Evolutionary conservation across 805 yeast species (phyloP), one percentile per base, ranked within the genome.

Genomic region (Candida montana): DNA sequence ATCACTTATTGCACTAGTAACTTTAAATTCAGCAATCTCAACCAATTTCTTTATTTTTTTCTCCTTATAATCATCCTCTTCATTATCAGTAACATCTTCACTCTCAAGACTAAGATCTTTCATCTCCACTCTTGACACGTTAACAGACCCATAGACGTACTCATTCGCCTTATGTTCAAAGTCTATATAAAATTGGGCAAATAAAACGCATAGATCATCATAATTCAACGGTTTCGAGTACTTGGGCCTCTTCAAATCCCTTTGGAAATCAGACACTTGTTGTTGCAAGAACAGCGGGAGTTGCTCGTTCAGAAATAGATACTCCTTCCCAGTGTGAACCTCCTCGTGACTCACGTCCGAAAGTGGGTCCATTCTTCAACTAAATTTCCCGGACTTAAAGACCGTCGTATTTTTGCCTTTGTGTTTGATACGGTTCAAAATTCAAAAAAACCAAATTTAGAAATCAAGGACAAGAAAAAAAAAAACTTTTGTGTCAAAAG

Each of bases 221-320:
- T 51, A 44, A 1, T 48, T 40, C 31, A 54, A 40, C 7, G 61
- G 61, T 26, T 32, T 47, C 18, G 38, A 27, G 31, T 53, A 49
- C 29, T 50, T 55, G 4, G 61, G 61, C 16, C 39, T 33, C 16
- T 34, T 46, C 8, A 55, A 33, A 20, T 56, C 61, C 10, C 33
- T 39, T 11, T 48, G 17, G 33, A 56, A 56, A n/a, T 37, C 28
- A 9, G 33, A 15, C 7, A 49, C 45, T 4, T 36, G 41, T 3
- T 24, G n/a, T 12, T 44, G 40, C 11, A 54, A 35, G 32, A 39
- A 39, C 5, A 11, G 17, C 7, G 55, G 54, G 1, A 55, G 27
- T 9, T 36, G 33, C 7, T 17, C 28, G 24, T 31, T 23, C 19
- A 39, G 20, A 13, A 17, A 33, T 10, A 12, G 16, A 4, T 12